Conservation (phyloP, 2,329 filamentous ascomycete species). For the Xylaria sp. region DNA sequence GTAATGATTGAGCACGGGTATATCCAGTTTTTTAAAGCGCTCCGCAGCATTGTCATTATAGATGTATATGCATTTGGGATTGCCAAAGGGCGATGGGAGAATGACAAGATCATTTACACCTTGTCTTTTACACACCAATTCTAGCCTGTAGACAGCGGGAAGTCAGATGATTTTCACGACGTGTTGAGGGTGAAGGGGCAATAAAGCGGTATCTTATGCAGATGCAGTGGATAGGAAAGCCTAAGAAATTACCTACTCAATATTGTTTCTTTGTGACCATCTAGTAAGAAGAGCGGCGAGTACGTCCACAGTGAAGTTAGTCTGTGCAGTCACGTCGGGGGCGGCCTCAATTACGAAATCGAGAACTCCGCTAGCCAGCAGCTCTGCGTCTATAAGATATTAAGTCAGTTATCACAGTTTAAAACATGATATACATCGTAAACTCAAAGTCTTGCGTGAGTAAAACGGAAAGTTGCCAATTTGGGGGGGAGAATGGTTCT, state of each 20-base stretch:
- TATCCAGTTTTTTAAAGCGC: not conserved
- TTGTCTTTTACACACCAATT: slow-evolving; percentile 5
- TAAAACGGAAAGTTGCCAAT: too few species aligned
- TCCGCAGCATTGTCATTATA: slow-evolving; percentile 30
- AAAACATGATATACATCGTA: too few species aligned
- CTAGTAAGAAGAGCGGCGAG: slow-evolving; percentile 4
- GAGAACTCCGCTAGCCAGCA: not conserved
- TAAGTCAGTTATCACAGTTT: not conserved
- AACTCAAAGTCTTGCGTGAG: too few species aligned
- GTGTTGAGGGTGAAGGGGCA: not conserved
- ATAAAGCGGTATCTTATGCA: not conserved
- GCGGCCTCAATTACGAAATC: not conserved
- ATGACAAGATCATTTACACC: not conserved
- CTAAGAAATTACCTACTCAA: slow-evolving; percentile 20
- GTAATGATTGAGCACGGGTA: not conserved
- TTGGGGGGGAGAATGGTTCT: too few species aligned
- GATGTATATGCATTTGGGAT: slow-evolving; percentile 27
- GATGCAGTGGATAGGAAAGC: not conserved
- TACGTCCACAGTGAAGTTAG: not conserved
- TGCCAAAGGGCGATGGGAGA: not conserved
- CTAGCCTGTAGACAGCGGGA: slow-evolving; percentile 1
- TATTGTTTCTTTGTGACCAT: not conserved
- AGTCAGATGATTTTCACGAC: not conserved
- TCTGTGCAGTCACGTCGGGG: not conserved
- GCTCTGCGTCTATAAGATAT: not conserved